phyloP scores from a whole-genome alignment of 306 rosid species.

The Mucuna pruriens region DNA sequence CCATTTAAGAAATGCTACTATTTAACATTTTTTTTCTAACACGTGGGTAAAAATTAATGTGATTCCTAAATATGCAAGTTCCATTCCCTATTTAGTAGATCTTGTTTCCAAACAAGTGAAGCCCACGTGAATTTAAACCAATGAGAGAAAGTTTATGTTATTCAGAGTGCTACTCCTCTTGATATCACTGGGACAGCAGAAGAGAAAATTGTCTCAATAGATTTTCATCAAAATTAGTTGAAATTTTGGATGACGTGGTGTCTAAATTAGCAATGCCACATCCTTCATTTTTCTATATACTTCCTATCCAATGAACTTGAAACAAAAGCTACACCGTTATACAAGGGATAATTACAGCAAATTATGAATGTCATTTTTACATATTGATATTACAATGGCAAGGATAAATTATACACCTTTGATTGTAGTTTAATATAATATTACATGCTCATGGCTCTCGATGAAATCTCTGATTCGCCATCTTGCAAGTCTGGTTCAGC shows the following conservation, averaged over 20 bases:
- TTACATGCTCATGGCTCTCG: slow-evolving; percentile 83
- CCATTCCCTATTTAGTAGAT: not conserved
- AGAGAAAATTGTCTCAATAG: not conserved
- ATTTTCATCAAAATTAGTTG: slow-evolving; percentile 15
- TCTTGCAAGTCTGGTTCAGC: slow-evolving; percentile 62
- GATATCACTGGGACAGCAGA: not conserved
- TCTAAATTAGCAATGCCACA: slow-evolving; percentile 37
- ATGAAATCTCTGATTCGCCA: slow-evolving; percentile 68
- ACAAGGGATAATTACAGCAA: slow-evolving; percentile 53
- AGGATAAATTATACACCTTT: slow-evolving; percentile 39
- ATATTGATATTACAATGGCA: slow-evolving; percentile 39
- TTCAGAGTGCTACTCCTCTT: not conserved
- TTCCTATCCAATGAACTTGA: slow-evolving; percentile 36
- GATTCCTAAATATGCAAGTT: not conserved
- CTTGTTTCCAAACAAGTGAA: not conserved
- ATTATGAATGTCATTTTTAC: slow-evolving; percentile 54
- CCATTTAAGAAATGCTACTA: too few relatives aligned
- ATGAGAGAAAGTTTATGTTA: too few relatives aligned
- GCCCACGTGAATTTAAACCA: not conserved
- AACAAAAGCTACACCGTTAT: slow-evolving; percentile 45
- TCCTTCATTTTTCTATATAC: slow-evolving; percentile 20
- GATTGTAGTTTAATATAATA: slow-evolving; percentile 37
- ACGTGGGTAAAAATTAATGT: too few relatives aligned
- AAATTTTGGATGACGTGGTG: slow-evolving; percentile 31
- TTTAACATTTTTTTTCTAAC: too few relatives aligned